phyloP scores from a whole-genome alignment of 2,329 filamentous ascomycete genomes.

The Calonectria pteridis region DNA sequence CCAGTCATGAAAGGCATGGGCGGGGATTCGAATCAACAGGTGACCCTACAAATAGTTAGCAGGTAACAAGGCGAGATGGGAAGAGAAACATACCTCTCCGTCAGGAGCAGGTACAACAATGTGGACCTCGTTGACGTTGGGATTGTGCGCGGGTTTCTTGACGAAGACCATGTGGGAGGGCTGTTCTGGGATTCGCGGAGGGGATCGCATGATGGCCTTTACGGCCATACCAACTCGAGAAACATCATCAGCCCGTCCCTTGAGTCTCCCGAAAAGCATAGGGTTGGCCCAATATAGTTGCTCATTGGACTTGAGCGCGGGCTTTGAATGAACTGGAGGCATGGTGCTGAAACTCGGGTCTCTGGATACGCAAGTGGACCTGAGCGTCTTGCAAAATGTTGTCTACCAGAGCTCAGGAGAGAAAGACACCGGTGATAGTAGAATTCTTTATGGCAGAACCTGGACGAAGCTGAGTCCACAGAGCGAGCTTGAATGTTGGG shows the following conservation, averaged over 20 bases:
- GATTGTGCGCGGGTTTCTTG: not conserved
- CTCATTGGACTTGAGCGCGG: not conserved
- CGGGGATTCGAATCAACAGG: not conserved
- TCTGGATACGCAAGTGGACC: too few relatives aligned
- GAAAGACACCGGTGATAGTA: too few relatives aligned
- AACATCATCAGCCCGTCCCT: not conserved
- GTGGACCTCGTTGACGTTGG: not conserved
- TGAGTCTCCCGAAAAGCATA: not conserved
- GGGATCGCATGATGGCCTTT: not conserved
- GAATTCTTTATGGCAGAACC: not conserved
- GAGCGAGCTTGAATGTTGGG: too few relatives aligned
- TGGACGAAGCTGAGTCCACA: too few relatives aligned
- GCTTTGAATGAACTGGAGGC: not conserved
- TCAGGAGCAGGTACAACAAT: constrained; percentile 12
- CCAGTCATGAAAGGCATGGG: not conserved
- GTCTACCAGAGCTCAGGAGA: not conserved
- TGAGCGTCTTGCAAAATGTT: not conserved
- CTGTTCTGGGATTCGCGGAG: not conserved
- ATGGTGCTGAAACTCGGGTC: not conserved
- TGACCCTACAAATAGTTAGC: not conserved
- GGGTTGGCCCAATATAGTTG: constrained; percentile 10
- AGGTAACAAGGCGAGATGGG: not conserved
- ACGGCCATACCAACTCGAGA: not conserved
- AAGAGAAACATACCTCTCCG: constrained; percentile 8
- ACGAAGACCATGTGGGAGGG: not conserved